Base-by-base conservation (phyloP, 352 stramenopile species). In the Nothophytophthora sp. region DNA sequence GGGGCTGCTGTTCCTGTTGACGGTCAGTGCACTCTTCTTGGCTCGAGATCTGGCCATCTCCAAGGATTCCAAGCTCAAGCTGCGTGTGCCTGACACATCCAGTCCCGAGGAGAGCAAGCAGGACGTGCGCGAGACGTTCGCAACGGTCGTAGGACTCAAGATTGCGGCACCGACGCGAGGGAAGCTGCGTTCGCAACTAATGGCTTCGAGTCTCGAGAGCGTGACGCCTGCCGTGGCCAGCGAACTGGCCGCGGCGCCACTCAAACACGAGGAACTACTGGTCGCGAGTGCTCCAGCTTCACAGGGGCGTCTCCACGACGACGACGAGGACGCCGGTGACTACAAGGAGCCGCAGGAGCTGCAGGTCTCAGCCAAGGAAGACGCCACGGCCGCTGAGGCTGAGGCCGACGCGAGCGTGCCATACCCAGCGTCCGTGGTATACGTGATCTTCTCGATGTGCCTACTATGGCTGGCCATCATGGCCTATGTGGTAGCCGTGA, bases 91-190 rank as follows among this genome's bases (percentile, higher is more conserved):
- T 0, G 55, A 66, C 15, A 39, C 13, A 35, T 33, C 28, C 16
- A 39, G 38, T 23, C 28, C 22, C 2, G 48, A 56, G 4, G 53
- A 52, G n/a, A 47, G 40, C 9, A 66, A 66, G 12, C 20, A 19
- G 5, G 67, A 75, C 33, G 50, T 86, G 11, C 72, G 73, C 0
- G 42, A 87, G 36, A 88, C 72, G 5, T 90, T 90, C 38, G 74
- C 86, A 33, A 84, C 76, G 25, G 79, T 90, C 7, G 72, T 88
- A 6, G 79, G 79, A 3, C 70, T 90, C 29, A 86, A 88, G 57
- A 88, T 90, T 40, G 70, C 76, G 11, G 72, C 74, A n/a, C 79
- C 79, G 4, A 63, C 76, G 16, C 69, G 79, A 22, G 79, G 79
- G 5, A 90, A 88, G 44, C 72, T 90, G 27, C 63, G 83, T 6